Evolutionary conservation across 371 early-diverging fungal genomes (phyloP).

Genomic region (Mucor velutinosus): DNA sequence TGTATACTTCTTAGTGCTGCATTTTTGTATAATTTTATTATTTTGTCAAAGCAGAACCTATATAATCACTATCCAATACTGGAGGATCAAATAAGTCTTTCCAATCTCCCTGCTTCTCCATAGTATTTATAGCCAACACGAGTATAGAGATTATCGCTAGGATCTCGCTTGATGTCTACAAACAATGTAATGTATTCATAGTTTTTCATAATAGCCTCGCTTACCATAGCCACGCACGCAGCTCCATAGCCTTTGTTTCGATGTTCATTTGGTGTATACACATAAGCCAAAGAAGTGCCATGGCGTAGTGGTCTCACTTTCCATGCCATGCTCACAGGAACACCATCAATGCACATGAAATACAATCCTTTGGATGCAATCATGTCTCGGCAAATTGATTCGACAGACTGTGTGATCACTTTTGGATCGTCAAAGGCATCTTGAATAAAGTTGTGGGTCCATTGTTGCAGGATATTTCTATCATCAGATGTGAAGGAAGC

Average conservation of each 20-base stretch:
- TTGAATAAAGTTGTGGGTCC: neutral
- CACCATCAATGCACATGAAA: neutral
- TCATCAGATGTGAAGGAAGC: neutral
- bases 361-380: neutral
- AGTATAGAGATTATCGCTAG: conserved; percentile 12
- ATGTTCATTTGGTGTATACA: conserved; percentile 12
- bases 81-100: neutral
- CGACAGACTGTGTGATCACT: neutral
- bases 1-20: too few relatives aligned
- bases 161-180: neutral
- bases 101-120: conserved; percentile 8
- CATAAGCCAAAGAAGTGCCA: conserved; percentile 16
- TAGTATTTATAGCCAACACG: conserved; percentile 3
- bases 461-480: neutral
- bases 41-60: too few relatives aligned
- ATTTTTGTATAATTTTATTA: too few relatives aligned
- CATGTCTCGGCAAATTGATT: neutral
- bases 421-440: neutral
- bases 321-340: conserved; percentile 24
- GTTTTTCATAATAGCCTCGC: conserved; percentile 9
- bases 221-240: conserved; percentile 8
- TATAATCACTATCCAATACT: neutral
- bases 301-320: conserved; percentile 12
- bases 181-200: conserved; percentile 16
- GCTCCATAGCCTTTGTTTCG: conserved; percentile 14